These are phyloP conservation scores for Neurospora sp. DNA, from an alignment of 2,329 filamentous ascomycete species.

Conservation along the genomic window DNA sequence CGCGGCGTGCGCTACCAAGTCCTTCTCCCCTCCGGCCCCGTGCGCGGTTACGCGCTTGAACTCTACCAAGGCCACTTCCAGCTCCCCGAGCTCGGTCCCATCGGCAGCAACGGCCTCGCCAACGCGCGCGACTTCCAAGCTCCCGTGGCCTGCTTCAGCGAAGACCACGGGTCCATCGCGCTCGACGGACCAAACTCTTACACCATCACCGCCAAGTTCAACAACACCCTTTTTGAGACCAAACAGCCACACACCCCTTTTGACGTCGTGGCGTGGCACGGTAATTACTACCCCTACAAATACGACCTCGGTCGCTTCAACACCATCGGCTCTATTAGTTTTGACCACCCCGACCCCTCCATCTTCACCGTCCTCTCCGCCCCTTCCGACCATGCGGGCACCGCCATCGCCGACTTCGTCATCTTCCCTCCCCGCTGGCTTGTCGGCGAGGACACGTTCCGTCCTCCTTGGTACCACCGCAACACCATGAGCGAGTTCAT, in stretches of 20 bases:
- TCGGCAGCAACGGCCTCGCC: constrained; percentile 65
- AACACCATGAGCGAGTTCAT: constrained; percentile 60
- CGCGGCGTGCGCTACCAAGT: constrained; percentile 67
- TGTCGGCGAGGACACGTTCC: constrained; percentile 58
- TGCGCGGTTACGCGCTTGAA: constrained; percentile 65
- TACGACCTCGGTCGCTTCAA: constrained; percentile 73
- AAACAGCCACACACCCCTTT: constrained; percentile 63
- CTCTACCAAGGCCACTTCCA: constrained; percentile 63
- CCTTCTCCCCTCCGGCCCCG: constrained; percentile 48
- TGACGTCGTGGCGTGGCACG: constrained; percentile 73
- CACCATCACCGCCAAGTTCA: constrained; percentile 54
- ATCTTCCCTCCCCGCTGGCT: constrained; percentile 66
- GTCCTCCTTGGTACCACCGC: constrained; percentile 63
- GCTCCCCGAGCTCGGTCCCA: constrained; percentile 63
- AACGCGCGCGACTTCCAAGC: constrained; percentile 67
- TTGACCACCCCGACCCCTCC: constrained; percentile 68
- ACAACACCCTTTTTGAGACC: constrained; percentile 55
- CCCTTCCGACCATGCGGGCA: constrained; percentile 48
- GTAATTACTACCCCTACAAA: constrained; percentile 71
- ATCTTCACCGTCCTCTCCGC: constrained; percentile 67
- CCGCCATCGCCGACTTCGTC: constrained; percentile 60
- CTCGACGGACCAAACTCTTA: constrained; percentile 27
- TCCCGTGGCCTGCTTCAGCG: constrained; percentile 58
- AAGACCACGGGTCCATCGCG: constrained; percentile 36
- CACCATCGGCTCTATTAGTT: constrained; percentile 61